Evolutionary conservation across 2,329 filamentous ascomycete genomes (phyloP), one percentile per base, ranked within the genome.

Genomic region (Rugonectria rugulosa): DNA sequence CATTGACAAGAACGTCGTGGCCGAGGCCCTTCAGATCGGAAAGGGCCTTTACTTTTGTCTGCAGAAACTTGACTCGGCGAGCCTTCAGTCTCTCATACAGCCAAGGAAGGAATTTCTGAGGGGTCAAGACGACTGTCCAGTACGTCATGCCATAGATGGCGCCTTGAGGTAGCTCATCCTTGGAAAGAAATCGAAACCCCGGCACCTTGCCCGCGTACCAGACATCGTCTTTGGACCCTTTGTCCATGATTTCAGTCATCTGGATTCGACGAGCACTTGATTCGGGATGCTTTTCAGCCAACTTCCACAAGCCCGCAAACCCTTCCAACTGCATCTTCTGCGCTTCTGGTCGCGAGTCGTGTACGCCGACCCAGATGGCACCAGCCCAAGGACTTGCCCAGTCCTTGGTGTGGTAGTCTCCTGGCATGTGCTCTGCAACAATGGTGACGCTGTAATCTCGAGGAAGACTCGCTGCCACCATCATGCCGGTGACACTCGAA

Each of bases 311-410:
- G 8, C 51, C 53, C 1, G 38, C 24, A 3, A 65, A 53, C 2
- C 61, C 56, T 38, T 63, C 59, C 3, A 67, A 53, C 49, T 72
- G 71, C 66, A 73, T 71, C 49, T 61, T 53, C 41, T 67, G 58
- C 36, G 69, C 66, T 12, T 11, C 19, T 4, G 59, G 56, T 1
- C 34, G 43, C 4, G 61, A 63, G 6, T 38, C 31, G 38, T 57
- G 45, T 24, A 68, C 59, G 6, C 67, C 64, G 7, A 72, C 57
- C 54, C 64, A 72, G 36, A 61, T 61, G 8, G 67, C 71, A n/a
- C 71, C 71, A 1, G 72, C 72, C 66, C 67, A 73, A 6, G 69
- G 71, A 45, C 68, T 72, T 1, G 69, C 66, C 69, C 70, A 73
- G n/a, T 62, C 59, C 1, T 60, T 50, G 23, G 53, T 52, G 14